These are phyloP conservation scores for Nemania bipapillata DNA, from an alignment of 2,329 filamentous ascomycete genomes.

Conservation along the genomic window DNA sequence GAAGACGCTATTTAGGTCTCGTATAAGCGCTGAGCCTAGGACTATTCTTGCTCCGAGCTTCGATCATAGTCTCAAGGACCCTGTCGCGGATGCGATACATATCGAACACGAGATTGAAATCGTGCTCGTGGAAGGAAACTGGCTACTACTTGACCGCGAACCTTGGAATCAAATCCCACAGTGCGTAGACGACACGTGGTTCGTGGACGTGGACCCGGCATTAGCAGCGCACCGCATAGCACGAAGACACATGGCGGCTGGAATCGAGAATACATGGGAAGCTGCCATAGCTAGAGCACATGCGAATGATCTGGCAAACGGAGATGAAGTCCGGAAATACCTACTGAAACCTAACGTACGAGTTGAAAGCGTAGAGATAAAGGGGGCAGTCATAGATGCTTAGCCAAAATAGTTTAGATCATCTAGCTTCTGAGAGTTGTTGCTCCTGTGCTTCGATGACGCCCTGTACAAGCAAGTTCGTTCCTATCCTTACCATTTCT, in stretches of 20 bases:
- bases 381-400: neutral
- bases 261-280: slow-evolving; percentile 55
- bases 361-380: slow-evolving; percentile 20
- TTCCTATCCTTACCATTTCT: too few species aligned
- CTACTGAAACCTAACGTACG: slow-evolving; percentile 10
- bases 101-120: slow-evolving; percentile 35
- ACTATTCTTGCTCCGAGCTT: slow-evolving; percentile 41
- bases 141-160: slow-evolving; percentile 48
- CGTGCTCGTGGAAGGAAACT: slow-evolving; percentile 45
- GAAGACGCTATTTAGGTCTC: slow-evolving; percentile 32
- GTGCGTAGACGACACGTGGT: slow-evolving; percentile 56
- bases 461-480: too few species aligned
- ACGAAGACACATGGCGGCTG: slow-evolving; percentile 53
- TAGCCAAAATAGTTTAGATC: neutral
- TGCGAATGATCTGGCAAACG: slow-evolving; percentile 55
- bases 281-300: slow-evolving; percentile 53
- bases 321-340: slow-evolving; percentile 28
- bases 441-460: too few species aligned
- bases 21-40: neutral
- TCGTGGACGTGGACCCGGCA: slow-evolving; percentile 54
- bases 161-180: slow-evolving; percentile 52
- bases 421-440: too few species aligned
- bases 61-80: slow-evolving; percentile 45
- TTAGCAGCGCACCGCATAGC: slow-evolving; percentile 55
- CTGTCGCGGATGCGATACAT: slow-evolving; percentile 36